Conservation (phyloP, 2,329 filamentous ascomycete species). For the Colletotrichum phormii region DNA sequence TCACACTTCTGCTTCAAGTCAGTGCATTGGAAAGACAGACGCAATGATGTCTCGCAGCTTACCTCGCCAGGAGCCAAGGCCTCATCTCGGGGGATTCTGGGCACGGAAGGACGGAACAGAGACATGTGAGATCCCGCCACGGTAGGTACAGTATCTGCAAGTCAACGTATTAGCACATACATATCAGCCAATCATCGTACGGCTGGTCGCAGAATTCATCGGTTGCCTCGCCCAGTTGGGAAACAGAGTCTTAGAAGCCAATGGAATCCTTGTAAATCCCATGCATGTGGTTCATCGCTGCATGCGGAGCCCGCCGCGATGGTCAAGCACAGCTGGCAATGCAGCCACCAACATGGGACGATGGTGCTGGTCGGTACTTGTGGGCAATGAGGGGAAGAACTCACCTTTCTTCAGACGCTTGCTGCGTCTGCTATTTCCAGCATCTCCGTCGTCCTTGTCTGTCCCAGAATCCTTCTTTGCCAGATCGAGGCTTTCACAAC, state of each 20-base stretch:
- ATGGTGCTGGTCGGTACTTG: constrained; percentile 8
- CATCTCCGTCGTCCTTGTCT: constrained; percentile 70
- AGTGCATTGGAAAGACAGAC: constrained; percentile 31
- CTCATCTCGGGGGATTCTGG: constrained; percentile 71
- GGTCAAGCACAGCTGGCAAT: constrained; percentile 14
- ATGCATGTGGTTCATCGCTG: constrained; percentile 30
- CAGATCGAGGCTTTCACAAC: constrained; percentile 65
- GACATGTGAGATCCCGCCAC: constrained; percentile 98
- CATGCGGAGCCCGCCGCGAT: constrained; percentile 16
- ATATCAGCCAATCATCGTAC: constrained; percentile 45
- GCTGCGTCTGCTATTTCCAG: constrained; percentile 78
- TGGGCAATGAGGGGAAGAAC: constrained; percentile 8
- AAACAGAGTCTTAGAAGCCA: constrained; percentile 38
- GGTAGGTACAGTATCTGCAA: constrained; percentile 75
- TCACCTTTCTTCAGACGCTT: constrained; percentile 87
- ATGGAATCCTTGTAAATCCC: constrained; percentile 1
- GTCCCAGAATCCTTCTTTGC: constrained; percentile 59
- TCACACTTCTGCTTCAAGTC: constrained; percentile 76
- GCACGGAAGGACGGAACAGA: constrained; percentile 85
- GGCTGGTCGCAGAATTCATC: not conserved
- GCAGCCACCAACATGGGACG: constrained; percentile 17
- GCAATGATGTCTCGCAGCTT: constrained; percentile 32
- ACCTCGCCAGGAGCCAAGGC: constrained; percentile 57
- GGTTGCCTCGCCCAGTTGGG: not conserved
- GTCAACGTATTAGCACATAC: constrained; percentile 41